Conservation (phyloP, 2,329 filamentous ascomycete species). For the Fusarium coicis region DNA sequence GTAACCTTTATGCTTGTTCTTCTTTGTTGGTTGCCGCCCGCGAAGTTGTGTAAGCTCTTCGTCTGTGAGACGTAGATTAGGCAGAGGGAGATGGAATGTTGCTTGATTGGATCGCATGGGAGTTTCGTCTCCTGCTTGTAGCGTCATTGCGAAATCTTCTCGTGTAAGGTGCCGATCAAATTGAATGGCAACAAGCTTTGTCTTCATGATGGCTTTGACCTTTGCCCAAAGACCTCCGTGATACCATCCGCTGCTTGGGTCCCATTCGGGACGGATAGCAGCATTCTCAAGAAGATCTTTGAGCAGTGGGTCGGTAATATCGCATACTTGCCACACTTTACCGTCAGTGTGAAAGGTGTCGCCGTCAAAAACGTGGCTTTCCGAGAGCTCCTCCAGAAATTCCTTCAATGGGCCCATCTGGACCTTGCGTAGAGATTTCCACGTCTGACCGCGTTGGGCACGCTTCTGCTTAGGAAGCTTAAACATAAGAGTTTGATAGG, state of each 20-base stretch:
- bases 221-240: conserved; percentile 84
- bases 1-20: conserved; percentile 51
- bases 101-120: conserved; percentile 46
- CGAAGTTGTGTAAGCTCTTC: conserved; percentile 51
- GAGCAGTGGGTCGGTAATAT: conserved; percentile 85
- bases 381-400: conserved; percentile 53
- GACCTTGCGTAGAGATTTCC: conserved; percentile 59
- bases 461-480: conserved; percentile 69
- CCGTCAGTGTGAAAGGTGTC: conserved; percentile 79
- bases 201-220: conserved; percentile 86
- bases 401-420: conserved; percentile 54
- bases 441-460: conserved; percentile 58
- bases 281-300: conserved; percentile 71
- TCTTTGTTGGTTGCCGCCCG: conserved; percentile 50
- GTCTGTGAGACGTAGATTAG: conserved; percentile 50
- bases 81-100: conserved; percentile 49
- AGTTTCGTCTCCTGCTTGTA: conserved; percentile 50
- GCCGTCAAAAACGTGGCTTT: conserved; percentile 86
- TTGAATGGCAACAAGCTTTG: conserved; percentile 78
- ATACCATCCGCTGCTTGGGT: conserved; percentile 83
- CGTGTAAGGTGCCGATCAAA: conserved; percentile 61
- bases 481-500: conserved; percentile 92
- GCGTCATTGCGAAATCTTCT: conserved; percentile 50
- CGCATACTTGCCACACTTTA: conserved; percentile 94
- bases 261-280: conserved; percentile 67